Percentiles rank a stretch among this genome's conserved stretches.
These are phyloP conservation scores for Diplotaxis tenuifolia DNA, from an alignment of 345 rosid genomes.

Conservation along the genomic window DNA sequence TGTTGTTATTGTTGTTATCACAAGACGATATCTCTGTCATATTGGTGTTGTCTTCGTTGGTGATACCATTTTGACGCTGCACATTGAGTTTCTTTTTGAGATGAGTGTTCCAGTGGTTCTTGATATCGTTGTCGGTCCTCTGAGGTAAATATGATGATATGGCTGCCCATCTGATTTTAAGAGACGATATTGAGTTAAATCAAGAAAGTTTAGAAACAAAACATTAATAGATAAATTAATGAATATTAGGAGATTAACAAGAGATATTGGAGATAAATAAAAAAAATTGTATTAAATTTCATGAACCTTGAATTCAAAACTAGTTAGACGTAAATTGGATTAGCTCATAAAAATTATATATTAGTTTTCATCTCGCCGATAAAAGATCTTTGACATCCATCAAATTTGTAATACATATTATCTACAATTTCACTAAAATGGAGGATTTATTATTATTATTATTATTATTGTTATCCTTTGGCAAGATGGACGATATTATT, in stretches of 20 bases:
- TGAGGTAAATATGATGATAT: conserved; percentile 97
- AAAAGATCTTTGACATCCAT: too few species aligned
- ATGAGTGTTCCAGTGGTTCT: conserved; percentile 93
- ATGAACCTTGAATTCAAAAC: background rate
- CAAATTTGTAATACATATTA: too few species aligned
- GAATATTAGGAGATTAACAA: background rate
- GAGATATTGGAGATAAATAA: background rate
- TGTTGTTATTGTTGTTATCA: conserved; percentile 8
- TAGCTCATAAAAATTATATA: background rate
- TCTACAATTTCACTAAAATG: too few species aligned
- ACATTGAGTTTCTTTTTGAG: conserved; percentile 69
- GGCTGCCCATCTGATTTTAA: conserved; percentile 82
- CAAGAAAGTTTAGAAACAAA: background rate
- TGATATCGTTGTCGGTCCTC: conserved; percentile 91
- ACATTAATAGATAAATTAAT: background rate
- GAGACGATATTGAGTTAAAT: background rate
- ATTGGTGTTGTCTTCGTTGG: conserved; percentile 14
- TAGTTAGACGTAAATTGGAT: background rate
- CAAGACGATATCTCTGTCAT: conserved; percentile 3
- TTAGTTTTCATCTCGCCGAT: background rate
- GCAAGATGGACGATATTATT: too few species aligned
- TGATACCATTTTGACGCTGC: conserved; percentile 16
- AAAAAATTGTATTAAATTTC: background rate
- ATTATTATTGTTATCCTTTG: too few species aligned
- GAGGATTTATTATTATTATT: too few species aligned